Conservation (phyloP, 208 protist genomes). For the Acanthamoeba castellanii region DNA sequence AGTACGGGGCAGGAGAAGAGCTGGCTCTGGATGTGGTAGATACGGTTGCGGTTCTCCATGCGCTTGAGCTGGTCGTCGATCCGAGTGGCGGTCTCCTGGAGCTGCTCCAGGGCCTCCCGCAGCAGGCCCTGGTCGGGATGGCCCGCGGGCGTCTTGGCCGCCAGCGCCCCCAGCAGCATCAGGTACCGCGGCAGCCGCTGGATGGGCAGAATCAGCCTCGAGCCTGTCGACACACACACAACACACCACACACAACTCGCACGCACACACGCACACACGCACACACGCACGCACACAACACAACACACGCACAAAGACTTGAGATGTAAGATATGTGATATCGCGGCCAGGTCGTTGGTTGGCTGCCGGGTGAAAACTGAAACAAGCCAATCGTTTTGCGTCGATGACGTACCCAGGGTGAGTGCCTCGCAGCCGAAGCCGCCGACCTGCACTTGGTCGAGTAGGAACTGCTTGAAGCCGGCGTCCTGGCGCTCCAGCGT, state of each 20-base stretch:
- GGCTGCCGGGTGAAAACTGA: too few relatives aligned
- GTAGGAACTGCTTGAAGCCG: conserved; percentile 36
- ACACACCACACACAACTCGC: too few relatives aligned
- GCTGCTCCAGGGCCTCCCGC: not conserved
- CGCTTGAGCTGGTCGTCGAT: conserved; percentile 55
- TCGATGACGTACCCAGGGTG: not conserved
- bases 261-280: too few relatives aligned
- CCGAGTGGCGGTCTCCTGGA: conserved; percentile 5
- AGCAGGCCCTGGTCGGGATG: conserved; percentile 16
- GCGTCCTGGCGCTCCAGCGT: conserved; percentile 38
- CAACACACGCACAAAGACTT: too few relatives aligned
- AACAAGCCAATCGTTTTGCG: too few relatives aligned
- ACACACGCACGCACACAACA: too few relatives aligned
- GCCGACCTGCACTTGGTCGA: not conserved
- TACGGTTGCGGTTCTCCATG: conserved; percentile 42
- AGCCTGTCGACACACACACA: not conserved
- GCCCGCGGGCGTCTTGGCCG: not conserved
- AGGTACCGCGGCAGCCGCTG: conserved; percentile 51
- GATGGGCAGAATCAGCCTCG: conserved; percentile 50
- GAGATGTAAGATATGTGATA: too few relatives aligned
- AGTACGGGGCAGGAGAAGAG: not conserved
- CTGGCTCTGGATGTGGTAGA: conserved; percentile 53
- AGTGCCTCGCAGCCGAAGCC: not conserved
- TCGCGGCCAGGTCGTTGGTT: too few relatives aligned
- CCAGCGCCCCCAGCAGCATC: conserved; percentile 5